Percentiles rank a stretch among this genome's conserved stretches.
These are phyloP conservation scores for Aspergillus awamori DNA, from an alignment of 2,329 filamentous ascomycete genomes.

Conservation along the genomic window DNA sequence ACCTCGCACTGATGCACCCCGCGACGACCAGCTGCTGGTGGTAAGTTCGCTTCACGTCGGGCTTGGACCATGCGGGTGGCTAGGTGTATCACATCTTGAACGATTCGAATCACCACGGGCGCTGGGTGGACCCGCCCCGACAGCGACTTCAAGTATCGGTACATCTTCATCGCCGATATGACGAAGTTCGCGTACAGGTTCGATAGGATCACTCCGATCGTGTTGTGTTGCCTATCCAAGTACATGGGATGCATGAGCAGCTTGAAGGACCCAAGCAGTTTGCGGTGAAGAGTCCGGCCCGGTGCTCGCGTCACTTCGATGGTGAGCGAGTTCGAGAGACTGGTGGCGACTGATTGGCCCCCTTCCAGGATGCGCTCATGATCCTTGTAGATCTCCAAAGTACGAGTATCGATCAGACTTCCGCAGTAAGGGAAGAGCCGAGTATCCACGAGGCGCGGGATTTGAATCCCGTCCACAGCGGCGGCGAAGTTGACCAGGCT, in stretches of 20 bases:
- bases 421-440: slow-evolving; percentile 84
- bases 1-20: slow-evolving; percentile 63
- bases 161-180: slow-evolving; percentile 76
- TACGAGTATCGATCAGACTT: slow-evolving; percentile 71
- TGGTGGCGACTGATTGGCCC: slow-evolving; percentile 55
- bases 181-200: slow-evolving; percentile 76
- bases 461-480: slow-evolving; percentile 54
- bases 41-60: slow-evolving; percentile 34
- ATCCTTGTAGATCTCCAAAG: slow-evolving; percentile 74
- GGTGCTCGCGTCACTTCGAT: slow-evolving; percentile 73
- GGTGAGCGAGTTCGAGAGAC: slow-evolving; percentile 72
- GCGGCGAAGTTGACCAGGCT: slow-evolving; percentile 82
- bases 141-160: slow-evolving; percentile 64
- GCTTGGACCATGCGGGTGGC: slow-evolving; percentile 67
- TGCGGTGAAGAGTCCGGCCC: slow-evolving; percentile 78
- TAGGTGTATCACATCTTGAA: slow-evolving; percentile 67
- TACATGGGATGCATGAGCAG: slow-evolving; percentile 71
- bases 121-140: slow-evolving; percentile 56
- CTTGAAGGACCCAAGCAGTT: slow-evolving; percentile 74
- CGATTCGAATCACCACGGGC: slow-evolving; percentile 65
- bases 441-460: slow-evolving; percentile 54
- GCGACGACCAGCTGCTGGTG: slow-evolving; percentile 52
- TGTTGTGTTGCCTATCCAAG: slow-evolving; percentile 69
- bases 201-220: slow-evolving; percentile 65
- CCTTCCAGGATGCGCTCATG: slow-evolving; percentile 52